Percentiles rank a stretch among this genome's conserved stretches.
These are phyloP conservation scores for Backusella circina DNA, from an alignment of 192 early-diverging fungal genomes.

Conservation along the genomic window DNA sequence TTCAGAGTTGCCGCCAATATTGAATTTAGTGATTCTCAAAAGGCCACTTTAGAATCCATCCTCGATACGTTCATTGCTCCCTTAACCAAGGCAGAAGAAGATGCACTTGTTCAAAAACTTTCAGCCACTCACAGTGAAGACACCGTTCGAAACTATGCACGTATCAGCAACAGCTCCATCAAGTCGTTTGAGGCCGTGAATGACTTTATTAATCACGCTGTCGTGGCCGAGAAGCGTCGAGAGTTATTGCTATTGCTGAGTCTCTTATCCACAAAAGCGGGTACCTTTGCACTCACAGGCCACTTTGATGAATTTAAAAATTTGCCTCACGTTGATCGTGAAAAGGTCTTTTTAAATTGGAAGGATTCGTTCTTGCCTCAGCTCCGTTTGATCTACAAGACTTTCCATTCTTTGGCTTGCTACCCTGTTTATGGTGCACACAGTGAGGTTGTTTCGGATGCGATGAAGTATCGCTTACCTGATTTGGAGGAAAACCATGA, in stretches of 20 bases:
- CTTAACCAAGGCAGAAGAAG: constrained; percentile 31
- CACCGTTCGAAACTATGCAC: neutral
- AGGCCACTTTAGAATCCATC: constrained; percentile 41
- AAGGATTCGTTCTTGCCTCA: constrained; percentile 18
- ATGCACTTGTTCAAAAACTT: constrained; percentile 7
- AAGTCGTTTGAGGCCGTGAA: neutral
- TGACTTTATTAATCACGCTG: neutral
- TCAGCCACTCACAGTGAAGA: constrained; percentile 17
- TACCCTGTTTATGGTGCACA: constrained; percentile 14
- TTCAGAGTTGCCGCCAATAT: neutral
- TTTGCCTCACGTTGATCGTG: constrained; percentile 26
- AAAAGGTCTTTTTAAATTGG: constrained; percentile 27
- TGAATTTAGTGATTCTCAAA: constrained; percentile 26
- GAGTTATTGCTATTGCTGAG: constrained; percentile 17
- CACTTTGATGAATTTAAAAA: constrained; percentile 27
- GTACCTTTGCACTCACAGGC: constrained; percentile 31
- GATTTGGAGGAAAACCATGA: constrained; percentile 39
- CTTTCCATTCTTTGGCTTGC: constrained; percentile 23
- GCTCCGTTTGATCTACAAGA: constrained; percentile 28
- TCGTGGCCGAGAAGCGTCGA: constrained; percentile 12
- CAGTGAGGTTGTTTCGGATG: constrained; percentile 4
- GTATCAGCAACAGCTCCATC: neutral
- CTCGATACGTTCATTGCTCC: constrained; percentile 46
- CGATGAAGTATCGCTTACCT: constrained; percentile 47
- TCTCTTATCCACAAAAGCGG: constrained; percentile 29